Conservation (phyloP, 768 basidiomycete species). For the Tricholoma sp. region DNA sequence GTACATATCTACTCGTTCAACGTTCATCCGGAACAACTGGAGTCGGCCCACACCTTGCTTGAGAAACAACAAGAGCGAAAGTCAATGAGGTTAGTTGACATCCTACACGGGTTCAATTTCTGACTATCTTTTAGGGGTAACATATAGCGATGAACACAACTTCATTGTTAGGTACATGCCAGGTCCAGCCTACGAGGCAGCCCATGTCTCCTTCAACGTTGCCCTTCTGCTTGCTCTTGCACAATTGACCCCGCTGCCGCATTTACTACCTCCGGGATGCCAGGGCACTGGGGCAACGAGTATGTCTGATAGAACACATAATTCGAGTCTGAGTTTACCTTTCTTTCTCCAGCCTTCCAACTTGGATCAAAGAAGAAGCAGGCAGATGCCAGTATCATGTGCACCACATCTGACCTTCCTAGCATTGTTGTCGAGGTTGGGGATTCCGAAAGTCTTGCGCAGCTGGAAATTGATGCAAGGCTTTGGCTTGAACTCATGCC, state of each 20-base stretch:
- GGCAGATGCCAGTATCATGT: too few species aligned
- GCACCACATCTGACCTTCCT: neutral
- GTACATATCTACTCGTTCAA: neutral
- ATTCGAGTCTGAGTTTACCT: slow-evolving; percentile 3
- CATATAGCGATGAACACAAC: slow-evolving; percentile 3
- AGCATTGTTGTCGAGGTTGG: slow-evolving; percentile 11
- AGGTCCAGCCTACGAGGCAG: slow-evolving; percentile 9
- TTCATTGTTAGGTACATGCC: slow-evolving; percentile 17
- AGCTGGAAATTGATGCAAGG: slow-evolving; percentile 14
- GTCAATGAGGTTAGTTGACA: slow-evolving; percentile 6
- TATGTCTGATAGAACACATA: slow-evolving; percentile 2
- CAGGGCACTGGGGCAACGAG: neutral
- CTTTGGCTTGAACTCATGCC: slow-evolving; percentile 15
- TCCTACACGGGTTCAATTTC: neutral
- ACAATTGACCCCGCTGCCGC: neutral
- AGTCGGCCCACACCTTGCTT: slow-evolving; percentile 2
- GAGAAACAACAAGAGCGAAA: slow-evolving; percentile 1
- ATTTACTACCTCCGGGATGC: neutral
- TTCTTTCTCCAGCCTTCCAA: slow-evolving; percentile 14
- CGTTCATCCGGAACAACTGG: slow-evolving; percentile 1
- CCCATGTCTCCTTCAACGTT: slow-evolving; percentile 1
- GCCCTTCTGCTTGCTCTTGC: neutral
- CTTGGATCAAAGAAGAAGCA: slow-evolving; percentile 11
- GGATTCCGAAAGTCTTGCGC: slow-evolving; percentile 12
- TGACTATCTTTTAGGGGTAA: neutral